These are phyloP conservation scores for Fusarium phyllophilum DNA, from an alignment of 2,329 filamentous ascomycete genomes.

Conservation along the genomic window DNA sequence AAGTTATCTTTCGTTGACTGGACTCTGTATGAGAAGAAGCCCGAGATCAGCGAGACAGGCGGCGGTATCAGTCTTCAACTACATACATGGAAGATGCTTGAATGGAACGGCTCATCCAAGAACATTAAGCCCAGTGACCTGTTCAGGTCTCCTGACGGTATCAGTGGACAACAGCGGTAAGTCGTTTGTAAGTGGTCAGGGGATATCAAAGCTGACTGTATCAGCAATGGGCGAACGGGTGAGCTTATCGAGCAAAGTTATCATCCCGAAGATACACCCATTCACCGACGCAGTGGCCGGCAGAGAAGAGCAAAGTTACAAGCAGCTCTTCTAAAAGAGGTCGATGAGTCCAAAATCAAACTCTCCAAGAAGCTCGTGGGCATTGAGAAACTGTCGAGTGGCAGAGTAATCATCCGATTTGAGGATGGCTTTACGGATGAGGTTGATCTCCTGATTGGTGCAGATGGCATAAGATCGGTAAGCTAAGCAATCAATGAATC, in stretches of 20 bases:
- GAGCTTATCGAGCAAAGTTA: slow-evolving; percentile 39
- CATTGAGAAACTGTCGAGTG: slow-evolving; percentile 50
- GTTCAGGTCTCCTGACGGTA: slow-evolving; percentile 43
- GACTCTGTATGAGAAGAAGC: slow-evolving; percentile 50
- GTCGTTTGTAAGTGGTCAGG: background rate
- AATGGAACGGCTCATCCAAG: slow-evolving; percentile 46
- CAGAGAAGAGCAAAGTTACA: slow-evolving; percentile 56
- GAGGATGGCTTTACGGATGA: slow-evolving; percentile 53
- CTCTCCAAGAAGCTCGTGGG: slow-evolving; percentile 56
- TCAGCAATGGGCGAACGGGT: slow-evolving; percentile 48
- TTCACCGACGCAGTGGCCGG: slow-evolving; percentile 43
- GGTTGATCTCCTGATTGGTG: slow-evolving; percentile 61
- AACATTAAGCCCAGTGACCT: slow-evolving; percentile 45
- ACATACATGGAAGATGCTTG: slow-evolving; percentile 50
- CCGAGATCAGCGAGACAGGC: slow-evolving; percentile 50
- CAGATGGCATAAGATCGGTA: slow-evolving; percentile 63
- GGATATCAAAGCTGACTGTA: background rate
- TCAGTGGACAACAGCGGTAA: slow-evolving; percentile 42
- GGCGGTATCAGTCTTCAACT: slow-evolving; percentile 51
- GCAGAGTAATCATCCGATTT: slow-evolving; percentile 56
- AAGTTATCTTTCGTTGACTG: slow-evolving; percentile 46
- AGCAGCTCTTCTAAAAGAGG: slow-evolving; percentile 57
- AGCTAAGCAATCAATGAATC: background rate
- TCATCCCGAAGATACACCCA: slow-evolving; percentile 38
- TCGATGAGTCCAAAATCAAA: slow-evolving; percentile 55